A percentile compares a stretch with the other conserved stretches of the same genome.
phyloP scores from a whole-genome alignment of 139 green algal species.

The Chlamydomonas applanata region DNA sequence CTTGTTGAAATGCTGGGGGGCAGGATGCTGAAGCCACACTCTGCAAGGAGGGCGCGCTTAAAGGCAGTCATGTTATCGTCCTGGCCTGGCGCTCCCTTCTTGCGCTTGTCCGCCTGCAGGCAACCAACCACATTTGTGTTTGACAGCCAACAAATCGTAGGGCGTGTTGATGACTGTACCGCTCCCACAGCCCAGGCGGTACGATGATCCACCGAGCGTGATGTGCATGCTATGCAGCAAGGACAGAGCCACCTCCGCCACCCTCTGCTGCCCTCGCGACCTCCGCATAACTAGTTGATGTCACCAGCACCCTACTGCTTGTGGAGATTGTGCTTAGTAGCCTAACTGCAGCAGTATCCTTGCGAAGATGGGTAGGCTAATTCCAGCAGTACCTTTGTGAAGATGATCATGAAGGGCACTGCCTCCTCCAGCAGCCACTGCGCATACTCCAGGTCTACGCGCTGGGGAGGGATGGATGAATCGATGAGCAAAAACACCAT shows the following conservation, averaged over 20 bases:
- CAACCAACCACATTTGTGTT: too few relatives aligned
- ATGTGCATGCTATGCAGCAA: too few relatives aligned
- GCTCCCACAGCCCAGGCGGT: too few relatives aligned
- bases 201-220: too few relatives aligned
- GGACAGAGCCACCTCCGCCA: too few relatives aligned
- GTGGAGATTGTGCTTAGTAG: too few relatives aligned
- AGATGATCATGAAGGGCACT: constrained; percentile 81
- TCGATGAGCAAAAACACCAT: constrained; percentile 94
- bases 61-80: constrained; percentile 61
- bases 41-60: constrained; percentile 34
- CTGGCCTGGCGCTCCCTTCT: neutral
- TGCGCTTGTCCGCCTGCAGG: constrained; percentile 21
- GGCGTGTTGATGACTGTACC: too few relatives aligned
- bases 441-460: constrained; percentile 80
- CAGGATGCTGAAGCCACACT: constrained; percentile 35
- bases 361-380: too few relatives aligned
- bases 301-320: neutral
- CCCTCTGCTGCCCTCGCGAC: too few relatives aligned
- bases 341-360: too few relatives aligned
- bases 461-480: constrained; percentile 76
- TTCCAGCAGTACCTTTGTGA: constrained; percentile 21
- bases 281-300: neutral
- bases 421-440: constrained; percentile 71
- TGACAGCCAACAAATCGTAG: too few relatives aligned
- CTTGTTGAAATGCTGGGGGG: constrained; percentile 56